Evolutionary conservation across 2,329 filamentous ascomycete species (phyloP).

Genomic region (Beauveria sp.): DNA sequence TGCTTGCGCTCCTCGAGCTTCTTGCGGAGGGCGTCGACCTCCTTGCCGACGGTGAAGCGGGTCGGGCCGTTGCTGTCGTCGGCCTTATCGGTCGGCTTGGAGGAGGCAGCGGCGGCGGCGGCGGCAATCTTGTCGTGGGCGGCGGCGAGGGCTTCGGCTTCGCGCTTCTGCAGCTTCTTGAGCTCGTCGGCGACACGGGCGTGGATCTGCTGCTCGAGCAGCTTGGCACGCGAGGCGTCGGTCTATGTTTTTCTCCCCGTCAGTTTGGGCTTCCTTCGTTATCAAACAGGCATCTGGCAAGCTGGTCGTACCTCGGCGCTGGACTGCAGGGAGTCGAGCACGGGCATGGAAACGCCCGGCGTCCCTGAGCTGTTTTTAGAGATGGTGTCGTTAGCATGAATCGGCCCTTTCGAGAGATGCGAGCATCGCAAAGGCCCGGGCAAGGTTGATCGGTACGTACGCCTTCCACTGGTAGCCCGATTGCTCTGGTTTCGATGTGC

Average conservation of each 20-base stretch:
- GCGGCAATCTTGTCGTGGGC: slow-evolving; percentile 60
- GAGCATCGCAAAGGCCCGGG: neutral
- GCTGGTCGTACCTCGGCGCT: slow-evolving; percentile 66
- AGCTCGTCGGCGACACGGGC: slow-evolving; percentile 80
- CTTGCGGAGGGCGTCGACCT: slow-evolving; percentile 49
- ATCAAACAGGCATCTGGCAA: too few species aligned
- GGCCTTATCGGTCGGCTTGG: slow-evolving; percentile 39
- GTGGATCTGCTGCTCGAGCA: slow-evolving; percentile 82
- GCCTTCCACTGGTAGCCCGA: slow-evolving; percentile 44
- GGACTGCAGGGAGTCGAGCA: slow-evolving; percentile 75
- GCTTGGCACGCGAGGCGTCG: slow-evolving; percentile 76
- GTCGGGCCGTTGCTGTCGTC: slow-evolving; percentile 27
- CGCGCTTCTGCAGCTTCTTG: slow-evolving; percentile 64
- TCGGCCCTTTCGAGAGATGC: neutral
- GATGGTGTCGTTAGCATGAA: slow-evolving; percentile 9
- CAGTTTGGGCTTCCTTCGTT: too few species aligned
- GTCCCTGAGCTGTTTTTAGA: slow-evolving; percentile 33
- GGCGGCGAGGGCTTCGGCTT: slow-evolving; percentile 59
- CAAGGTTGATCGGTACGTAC: slow-evolving; percentile 30
- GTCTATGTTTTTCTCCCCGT: slow-evolving; percentile 46
- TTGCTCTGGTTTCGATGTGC: slow-evolving; percentile 44
- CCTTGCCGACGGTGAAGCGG: slow-evolving; percentile 47
- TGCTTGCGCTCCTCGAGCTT: slow-evolving; percentile 57
- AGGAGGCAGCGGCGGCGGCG: slow-evolving; percentile 35
- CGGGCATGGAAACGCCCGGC: slow-evolving; percentile 63